These are phyloP conservation scores for Solanum tarapatanum DNA, from an alignment of 257 asterid species.

Conservation along the genomic window DNA sequence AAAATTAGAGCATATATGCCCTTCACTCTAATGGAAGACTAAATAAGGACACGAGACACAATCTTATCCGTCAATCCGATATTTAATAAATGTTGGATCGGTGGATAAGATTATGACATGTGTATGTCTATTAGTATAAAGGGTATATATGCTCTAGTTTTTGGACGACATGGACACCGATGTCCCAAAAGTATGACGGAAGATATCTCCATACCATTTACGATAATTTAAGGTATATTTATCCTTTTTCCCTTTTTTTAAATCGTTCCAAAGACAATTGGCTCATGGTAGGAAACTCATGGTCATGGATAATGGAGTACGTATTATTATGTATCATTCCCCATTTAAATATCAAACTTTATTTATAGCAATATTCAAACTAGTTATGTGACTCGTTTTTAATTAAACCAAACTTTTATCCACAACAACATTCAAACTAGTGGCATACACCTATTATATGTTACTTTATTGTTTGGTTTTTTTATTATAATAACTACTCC, in stretches of 20 bases:
- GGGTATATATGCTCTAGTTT: too few species aligned
- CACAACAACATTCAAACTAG: not conserved
- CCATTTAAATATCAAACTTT: not conserved
- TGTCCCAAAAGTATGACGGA: fast-evolving
- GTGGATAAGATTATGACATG: not conserved
- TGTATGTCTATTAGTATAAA: not conserved
- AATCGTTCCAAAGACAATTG: not conserved
- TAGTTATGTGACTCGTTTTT: not conserved
- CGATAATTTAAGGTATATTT: fast-evolving
- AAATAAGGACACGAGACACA: not conserved
- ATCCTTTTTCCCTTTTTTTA: not conserved
- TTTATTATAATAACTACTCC: not conserved
- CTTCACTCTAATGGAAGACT: too few species aligned
- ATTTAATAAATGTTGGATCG: not conserved
- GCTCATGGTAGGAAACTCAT: not conserved
- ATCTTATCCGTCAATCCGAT: too few species aligned
- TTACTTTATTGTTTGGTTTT: not conserved
- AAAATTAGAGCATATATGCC: too few species aligned
- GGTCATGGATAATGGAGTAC: not conserved
- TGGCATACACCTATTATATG: not conserved
- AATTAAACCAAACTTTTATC: not conserved
- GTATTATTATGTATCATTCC: not conserved
- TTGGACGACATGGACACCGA: fast-evolving
- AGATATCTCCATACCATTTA: too few species aligned
- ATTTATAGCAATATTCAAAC: not conserved